A percentile compares a stretch with the other conserved stretches of the same genome.
Conservation (phyloP, 768 basidiomycete genomes). For the Boletus vinaceobasis region DNA sequence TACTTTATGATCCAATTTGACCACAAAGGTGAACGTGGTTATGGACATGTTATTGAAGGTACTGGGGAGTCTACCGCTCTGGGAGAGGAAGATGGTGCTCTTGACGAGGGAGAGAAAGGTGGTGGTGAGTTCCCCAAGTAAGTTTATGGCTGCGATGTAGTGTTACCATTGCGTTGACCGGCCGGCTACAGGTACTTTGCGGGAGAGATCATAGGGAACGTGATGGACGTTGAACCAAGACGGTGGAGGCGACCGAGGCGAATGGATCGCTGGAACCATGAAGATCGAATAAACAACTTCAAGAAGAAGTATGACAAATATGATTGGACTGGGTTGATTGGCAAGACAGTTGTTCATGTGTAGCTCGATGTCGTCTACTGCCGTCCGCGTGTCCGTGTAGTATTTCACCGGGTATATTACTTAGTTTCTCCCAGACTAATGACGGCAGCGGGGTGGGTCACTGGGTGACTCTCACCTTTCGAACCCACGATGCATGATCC, state of each 20-base stretch:
- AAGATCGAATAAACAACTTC: conserved; percentile 65
- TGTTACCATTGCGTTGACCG: conserved; percentile 2
- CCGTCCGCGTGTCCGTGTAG: neutral
- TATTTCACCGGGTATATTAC: neutral
- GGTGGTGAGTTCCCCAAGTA: conserved; percentile 89
- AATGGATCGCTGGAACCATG: conserved; percentile 67
- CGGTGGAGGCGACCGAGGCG: conserved; percentile 79
- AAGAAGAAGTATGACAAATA: conserved; percentile 72
- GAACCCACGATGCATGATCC: neutral
- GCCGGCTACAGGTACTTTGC: conserved; percentile 77
- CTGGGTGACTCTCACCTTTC: neutral
- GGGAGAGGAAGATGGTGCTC: conserved; percentile 59
- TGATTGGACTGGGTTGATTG: conserved; percentile 81
- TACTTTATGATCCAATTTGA: conserved; percentile 99
- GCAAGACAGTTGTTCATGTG: conserved; percentile 15
- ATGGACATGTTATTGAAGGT: conserved; percentile 97
- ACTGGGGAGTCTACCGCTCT: conserved; percentile 58
- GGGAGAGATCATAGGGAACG: conserved; percentile 88
- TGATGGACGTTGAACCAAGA: conserved; percentile 83
- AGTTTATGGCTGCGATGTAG: conserved; percentile 17
- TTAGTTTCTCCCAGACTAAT: neutral
- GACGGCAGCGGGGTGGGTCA: neutral
- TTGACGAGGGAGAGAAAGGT: conserved; percentile 86
- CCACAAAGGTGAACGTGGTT: conserved; percentile 95
- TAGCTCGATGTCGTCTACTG: neutral